Base-by-base conservation (phyloP, 306 rosid species). In the Cucumis cinereus region DNA sequence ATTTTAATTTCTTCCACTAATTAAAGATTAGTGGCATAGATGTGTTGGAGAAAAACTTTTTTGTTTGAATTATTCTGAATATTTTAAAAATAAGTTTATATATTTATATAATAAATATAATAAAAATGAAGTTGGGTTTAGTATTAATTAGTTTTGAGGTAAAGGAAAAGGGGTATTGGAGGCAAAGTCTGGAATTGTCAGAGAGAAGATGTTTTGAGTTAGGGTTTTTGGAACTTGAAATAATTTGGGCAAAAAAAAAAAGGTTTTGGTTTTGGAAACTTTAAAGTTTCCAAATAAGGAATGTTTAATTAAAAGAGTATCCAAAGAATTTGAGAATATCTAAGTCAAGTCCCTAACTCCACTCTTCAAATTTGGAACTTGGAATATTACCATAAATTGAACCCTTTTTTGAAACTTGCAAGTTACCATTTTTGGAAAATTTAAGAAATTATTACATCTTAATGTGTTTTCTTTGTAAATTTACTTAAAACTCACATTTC, bases 221-320 rank as follows among this genome's bases (percentile, higher is more conserved):
- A 36, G 8, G 35, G 33, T 67, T 67, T 67, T 67, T 20, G 74
- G 50, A 67, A 67, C 74, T 41, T 43, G 54, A 26, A 71, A 50
- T 0, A 24, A 17, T 5, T 71, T 15, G 4, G 9, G 60, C n/a
- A n/a, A n/a, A n/a, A n/a, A 8, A 71, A 71, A 50, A 71, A 50
- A 15, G 24, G 76, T 60, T 26, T 17, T 49, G 59, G 76, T 71
- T 71, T 67, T 49, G 49, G 60, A 26, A 30, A 49, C 76, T 49
- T 71, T 45, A 49, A 71, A 71, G 43, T 45, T 71, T 71, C 76
- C 76, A 49, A 71, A 71, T 26, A 47, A 8, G 76, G 76, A 47
- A 71, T 4, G 26, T 19, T 36, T 20, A 67, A 67, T 41, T 41
- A 67, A 67, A 41, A 41, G 28, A 64, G 16, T 10, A 19, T 38